Base-by-base conservation (phyloP, 1,139 yeast species). In the Arxiozyma heterogenica region DNA sequence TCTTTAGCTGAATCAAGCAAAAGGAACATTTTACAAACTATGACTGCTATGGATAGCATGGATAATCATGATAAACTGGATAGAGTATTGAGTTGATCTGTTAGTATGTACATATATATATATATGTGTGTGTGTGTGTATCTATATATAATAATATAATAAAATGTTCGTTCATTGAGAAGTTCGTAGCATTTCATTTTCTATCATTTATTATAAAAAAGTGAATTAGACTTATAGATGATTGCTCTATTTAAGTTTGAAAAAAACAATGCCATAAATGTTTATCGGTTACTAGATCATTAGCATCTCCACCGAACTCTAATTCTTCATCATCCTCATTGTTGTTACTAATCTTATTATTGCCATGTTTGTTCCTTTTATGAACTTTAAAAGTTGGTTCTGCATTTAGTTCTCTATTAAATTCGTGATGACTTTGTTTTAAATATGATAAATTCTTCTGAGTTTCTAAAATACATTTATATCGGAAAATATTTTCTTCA, bases 1-100 rank as follows among this genome's bases (percentile, higher is more conserved):
- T 84, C 86, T 54, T 70, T 93, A 22, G 89, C 87, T 61, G 99
- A 93, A 68, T 80, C 90, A 50, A 84, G 93, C 15, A 84, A 85
- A 62, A 78, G 83, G 53, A 96, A 88, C 63, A 90, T 90, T 1
- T 73, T 91, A 61, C 78, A 83, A 59, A 75, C 88, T 53, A 86
- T 93, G 5, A 79, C 81, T 3, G 89, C 87, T 58, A 96, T 90
- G 74, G 94, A 87, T 63, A 83, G 84, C 51, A 71, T 84, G 61
- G 93, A 85, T 66, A 74, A 77, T 45, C 81, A 81, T 67, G 91
- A 84, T 62, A 79, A 78, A 61, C 64, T 79, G 51, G 81, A 78
- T 58, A 68, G 75, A 55, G 73, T 73, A n/a, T 52, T 73, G 54
- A 64, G 73, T 52, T 72, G 38, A 49, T 21, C 25, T 41, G 30